A percentile compares a stretch with the other conserved stretches of the same genome.
phyloP scores from a whole-genome alignment of 345 rosid genomes.

The Clarkia xantiana region DNA sequence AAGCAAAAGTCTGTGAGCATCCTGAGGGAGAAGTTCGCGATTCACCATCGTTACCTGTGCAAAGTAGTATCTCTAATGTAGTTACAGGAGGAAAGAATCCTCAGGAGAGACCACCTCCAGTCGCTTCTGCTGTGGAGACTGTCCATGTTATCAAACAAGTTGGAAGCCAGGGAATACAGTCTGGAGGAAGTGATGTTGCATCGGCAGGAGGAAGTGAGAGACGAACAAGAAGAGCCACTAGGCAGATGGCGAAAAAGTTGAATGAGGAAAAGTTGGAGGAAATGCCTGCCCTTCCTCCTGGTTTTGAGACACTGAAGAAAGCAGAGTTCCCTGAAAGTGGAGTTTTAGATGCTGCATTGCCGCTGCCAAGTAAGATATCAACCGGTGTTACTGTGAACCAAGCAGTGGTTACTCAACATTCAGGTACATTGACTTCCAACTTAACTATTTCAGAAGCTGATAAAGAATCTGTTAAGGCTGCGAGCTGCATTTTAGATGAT shows the following conservation, averaged over 20 bases:
- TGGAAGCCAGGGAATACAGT: conserved; percentile 10
- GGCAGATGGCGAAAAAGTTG: conserved; percentile 4
- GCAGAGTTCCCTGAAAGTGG: conserved; percentile 1
- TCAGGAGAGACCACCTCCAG: conserved; percentile 8
- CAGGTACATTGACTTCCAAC: neutral
- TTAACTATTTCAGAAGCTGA: neutral
- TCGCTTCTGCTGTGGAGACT: conserved; percentile 10
- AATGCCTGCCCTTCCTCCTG: conserved; percentile 16
- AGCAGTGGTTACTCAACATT: neutral
- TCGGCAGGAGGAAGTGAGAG: neutral
- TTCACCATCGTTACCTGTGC: conserved; percentile 14
- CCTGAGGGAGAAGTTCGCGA: conserved; percentile 20
- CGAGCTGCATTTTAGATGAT: neutral
- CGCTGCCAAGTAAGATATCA: conserved; percentile 1
- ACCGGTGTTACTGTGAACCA: neutral
- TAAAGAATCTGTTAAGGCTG: conserved; percentile 1
- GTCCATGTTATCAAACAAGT: conserved; percentile 11
- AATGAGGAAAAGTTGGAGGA: conserved; percentile 11
- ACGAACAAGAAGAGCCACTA: conserved; percentile 1
- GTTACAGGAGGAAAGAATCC: conserved; percentile 16
- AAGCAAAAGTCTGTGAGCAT: conserved; percentile 28
- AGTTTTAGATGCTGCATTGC: neutral
- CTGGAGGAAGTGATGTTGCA: conserved; percentile 4
- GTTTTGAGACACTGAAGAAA: conserved; percentile 11
- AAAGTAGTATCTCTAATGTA: conserved; percentile 13